A percentile compares a stretch with the other conserved stretches of the same genome.
These are phyloP conservation scores for Platismatia glauca DNA, from an alignment of 495 filamentous ascomycete genomes.

Conservation along the genomic window DNA sequence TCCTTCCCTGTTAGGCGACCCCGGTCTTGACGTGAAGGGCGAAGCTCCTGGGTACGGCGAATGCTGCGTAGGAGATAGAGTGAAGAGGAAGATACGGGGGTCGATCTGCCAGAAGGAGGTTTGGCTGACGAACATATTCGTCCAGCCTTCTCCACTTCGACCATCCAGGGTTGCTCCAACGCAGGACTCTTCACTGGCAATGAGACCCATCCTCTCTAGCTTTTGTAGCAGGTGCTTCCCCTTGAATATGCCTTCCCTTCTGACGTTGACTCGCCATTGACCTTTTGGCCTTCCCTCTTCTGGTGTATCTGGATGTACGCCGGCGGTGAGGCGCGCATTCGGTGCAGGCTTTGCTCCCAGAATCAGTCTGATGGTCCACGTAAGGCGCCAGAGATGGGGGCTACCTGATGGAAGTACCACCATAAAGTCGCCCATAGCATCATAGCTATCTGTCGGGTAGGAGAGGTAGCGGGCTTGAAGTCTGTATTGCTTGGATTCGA, in stretches of 20 bases:
- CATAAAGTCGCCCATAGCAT: conserved; percentile 92
- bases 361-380: conserved; percentile 13
- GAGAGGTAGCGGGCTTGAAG: conserved; percentile 68
- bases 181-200: conserved; percentile 64
- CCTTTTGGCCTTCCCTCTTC: conserved; percentile 62
- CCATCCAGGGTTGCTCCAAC: conserved; percentile 60
- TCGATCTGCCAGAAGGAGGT: conserved; percentile 89
- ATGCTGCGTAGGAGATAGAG: conserved; percentile 52
- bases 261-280: conserved; percentile 82
- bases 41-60: conserved; percentile 53
- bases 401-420: conserved; percentile 88
- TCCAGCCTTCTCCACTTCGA: conserved; percentile 55
- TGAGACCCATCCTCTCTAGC: conserved; percentile 84
- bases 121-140: conserved; percentile 71
- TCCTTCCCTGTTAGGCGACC: conserved; percentile 50
- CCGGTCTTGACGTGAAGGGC: conserved; percentile 44
- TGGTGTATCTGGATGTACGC: conserved; percentile 56
- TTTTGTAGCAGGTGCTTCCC: conserved; percentile 76
- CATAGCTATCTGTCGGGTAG: conserved; percentile 81
- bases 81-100: conserved; percentile 78
- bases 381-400: neutral
- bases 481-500: conserved; percentile 71
- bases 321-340: conserved; percentile 46
- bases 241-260: conserved; percentile 76
- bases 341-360: conserved; percentile 35